Percentiles rank a stretch among this genome's conserved stretches.
Conservation (phyloP, 345 rosid genomes). For the Clarkia xantiana region DNA sequence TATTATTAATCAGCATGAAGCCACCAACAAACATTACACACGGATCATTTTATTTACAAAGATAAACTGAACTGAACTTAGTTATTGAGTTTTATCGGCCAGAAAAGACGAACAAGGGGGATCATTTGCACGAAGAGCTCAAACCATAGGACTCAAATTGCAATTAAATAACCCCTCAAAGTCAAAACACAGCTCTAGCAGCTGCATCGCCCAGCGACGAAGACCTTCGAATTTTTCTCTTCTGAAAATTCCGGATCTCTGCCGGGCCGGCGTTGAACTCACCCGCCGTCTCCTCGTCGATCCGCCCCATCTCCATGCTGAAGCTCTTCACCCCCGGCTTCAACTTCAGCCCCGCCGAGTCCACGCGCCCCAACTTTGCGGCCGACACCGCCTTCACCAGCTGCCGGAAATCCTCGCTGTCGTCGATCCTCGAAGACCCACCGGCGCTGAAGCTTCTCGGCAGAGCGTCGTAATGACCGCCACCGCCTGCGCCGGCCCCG, state of each 20-base stretch:
- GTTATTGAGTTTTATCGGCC: too few species aligned
- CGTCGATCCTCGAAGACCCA: conserved; percentile 8
- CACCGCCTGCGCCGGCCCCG: conserved; percentile 7
- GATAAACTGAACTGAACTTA: too few species aligned
- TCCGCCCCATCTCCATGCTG: conserved; percentile 16
- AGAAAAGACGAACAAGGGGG: conserved; percentile 8
- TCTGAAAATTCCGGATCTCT: background rate
- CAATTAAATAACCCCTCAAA: conserved; percentile 15
- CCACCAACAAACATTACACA: too few species aligned
- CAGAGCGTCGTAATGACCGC: conserved; percentile 13
- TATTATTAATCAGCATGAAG: too few species aligned
- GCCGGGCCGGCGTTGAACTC: conserved; percentile 2
- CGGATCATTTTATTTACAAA: too few species aligned
- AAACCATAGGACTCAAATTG: conserved; percentile 12
- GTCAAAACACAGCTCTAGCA: background rate
- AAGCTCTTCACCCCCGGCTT: conserved; percentile 9
- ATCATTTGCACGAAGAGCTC: conserved; percentile 45
- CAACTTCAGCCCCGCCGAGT: background rate
- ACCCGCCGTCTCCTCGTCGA: conserved; percentile 12
- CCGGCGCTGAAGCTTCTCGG: conserved; percentile 47
- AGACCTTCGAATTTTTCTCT: background rate
- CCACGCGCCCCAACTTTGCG: conserved; percentile 4
- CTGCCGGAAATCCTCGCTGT: conserved; percentile 48
- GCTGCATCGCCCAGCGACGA: background rate
- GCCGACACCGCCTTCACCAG: conserved; percentile 14